Conservation (phyloP, 768 basidiomycete genomes). For the Guyanaporus albipodus region DNA sequence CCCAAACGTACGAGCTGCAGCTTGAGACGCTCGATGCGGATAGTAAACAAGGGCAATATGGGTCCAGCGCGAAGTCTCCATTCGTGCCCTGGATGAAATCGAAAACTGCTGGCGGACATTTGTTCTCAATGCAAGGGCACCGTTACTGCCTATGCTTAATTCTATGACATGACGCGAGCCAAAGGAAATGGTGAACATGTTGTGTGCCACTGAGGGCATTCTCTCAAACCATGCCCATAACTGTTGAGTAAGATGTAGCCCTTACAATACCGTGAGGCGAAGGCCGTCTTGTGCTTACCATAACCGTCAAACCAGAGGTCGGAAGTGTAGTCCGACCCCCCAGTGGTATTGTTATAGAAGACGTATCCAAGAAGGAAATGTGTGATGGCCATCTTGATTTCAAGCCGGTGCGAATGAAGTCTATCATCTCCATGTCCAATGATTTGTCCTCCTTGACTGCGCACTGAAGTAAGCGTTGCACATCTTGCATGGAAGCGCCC, state of each 20-base stretch:
- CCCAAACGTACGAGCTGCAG: constrained; percentile 54
- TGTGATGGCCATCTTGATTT: constrained; percentile 78
- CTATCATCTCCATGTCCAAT: constrained; percentile 62
- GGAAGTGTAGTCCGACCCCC: constrained; percentile 53
- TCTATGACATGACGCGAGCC: constrained; percentile 35
- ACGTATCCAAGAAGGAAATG: constrained; percentile 59
- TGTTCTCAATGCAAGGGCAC: constrained; percentile 49
- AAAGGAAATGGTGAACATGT: constrained; percentile 36
- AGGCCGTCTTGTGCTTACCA: constrained; percentile 39
- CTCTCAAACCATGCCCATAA: constrained; percentile 48
- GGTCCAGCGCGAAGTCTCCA: constrained; percentile 63
- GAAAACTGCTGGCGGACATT: constrained; percentile 37
- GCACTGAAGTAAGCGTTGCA: constrained; percentile 59
- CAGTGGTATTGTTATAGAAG: constrained; percentile 48
- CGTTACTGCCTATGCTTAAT: constrained; percentile 50
- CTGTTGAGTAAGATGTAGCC: constrained; percentile 22
- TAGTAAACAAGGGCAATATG: constrained; percentile 68
- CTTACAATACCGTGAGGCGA: not conserved
- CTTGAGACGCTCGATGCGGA: constrained; percentile 49
- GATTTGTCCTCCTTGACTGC: constrained; percentile 46
- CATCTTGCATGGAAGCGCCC: constrained; percentile 63
- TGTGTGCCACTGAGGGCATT: constrained; percentile 34
- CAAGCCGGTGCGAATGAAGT: constrained; percentile 66
- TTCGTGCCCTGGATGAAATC: constrained; percentile 42
- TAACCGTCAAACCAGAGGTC: constrained; percentile 63